Evolutionary conservation across 768 basidiomycete species (phyloP).

Genomic region (Leccinum incarnatum): DNA sequence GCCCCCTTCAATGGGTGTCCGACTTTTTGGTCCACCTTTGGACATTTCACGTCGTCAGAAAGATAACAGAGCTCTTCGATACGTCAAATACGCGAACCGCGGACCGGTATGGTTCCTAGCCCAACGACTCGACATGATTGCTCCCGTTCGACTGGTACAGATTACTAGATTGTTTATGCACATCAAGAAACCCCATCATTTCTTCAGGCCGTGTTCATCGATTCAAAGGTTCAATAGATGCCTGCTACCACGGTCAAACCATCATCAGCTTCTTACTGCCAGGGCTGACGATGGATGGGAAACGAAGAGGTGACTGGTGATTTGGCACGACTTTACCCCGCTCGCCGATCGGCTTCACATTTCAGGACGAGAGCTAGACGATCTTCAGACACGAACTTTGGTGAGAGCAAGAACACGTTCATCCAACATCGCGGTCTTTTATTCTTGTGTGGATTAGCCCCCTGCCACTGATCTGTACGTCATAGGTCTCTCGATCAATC

Average conservation of each 20-base stretch:
- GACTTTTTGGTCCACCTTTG: background rate
- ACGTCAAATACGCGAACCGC: background rate
- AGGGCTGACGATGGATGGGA: background rate
- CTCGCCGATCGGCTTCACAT: background rate
- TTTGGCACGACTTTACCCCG: background rate
- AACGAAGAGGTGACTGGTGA: background rate
- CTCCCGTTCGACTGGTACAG: background rate
- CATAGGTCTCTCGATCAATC: background rate
- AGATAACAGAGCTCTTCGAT: background rate
- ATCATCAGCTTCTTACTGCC: background rate
- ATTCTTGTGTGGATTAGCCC: background rate
- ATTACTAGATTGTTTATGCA: background rate
- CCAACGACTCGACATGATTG: background rate
- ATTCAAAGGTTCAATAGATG: background rate
- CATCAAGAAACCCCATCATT: background rate
- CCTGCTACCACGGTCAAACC: background rate
- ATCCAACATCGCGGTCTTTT: background rate
- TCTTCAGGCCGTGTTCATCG: background rate
- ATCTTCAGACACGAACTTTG: background rate
- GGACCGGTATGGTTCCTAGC: background rate
- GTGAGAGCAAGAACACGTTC: too few species aligned
- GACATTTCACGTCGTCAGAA: background rate
- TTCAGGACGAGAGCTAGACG: background rate
- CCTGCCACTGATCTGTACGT: background rate
- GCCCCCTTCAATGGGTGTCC: background rate